These are phyloP conservation scores for Eragrostis nindensis DNA, from an alignment of 176 grass and related monocot genomes.

Conservation along the genomic window DNA sequence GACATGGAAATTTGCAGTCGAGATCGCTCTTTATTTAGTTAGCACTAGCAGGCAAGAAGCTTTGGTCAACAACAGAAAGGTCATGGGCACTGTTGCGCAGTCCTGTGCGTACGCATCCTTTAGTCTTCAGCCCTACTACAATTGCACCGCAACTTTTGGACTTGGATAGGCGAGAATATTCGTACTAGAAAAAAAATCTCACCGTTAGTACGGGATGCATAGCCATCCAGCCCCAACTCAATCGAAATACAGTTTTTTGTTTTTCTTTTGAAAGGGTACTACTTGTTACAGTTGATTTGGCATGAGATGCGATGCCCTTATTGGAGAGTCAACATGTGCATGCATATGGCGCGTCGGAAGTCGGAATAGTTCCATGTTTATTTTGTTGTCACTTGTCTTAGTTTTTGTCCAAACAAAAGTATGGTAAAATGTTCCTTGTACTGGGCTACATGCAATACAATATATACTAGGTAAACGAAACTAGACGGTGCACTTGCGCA, in stretches of 20 bases:
- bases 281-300: not conserved
- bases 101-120: conserved; percentile 11
- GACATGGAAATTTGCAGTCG: not conserved
- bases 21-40: not conserved
- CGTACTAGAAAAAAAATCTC: not conserved
- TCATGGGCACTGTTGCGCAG: not conserved
- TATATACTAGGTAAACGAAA: too few species aligned
- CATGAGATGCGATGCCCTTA: not conserved
- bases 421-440: not conserved
- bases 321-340: conserved; percentile 7
- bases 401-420: not conserved
- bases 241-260: too few species aligned
- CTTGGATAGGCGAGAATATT: conserved; percentile 31
- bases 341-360: not conserved
- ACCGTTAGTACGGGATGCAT: not conserved
- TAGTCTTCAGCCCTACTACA: not conserved
- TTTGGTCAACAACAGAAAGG: conserved; percentile 33
- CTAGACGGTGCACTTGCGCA: too few species aligned
- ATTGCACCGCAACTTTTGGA: conserved; percentile 17
- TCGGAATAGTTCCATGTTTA: too few species aligned
- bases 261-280: too few species aligned
- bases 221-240: not conserved
- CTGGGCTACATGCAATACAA: too few species aligned
- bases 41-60: not conserved
- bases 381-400: not conserved